Base-by-base conservation (phyloP, 2,329 filamentous ascomycete genomes). In the Penicillium sp. region DNA sequence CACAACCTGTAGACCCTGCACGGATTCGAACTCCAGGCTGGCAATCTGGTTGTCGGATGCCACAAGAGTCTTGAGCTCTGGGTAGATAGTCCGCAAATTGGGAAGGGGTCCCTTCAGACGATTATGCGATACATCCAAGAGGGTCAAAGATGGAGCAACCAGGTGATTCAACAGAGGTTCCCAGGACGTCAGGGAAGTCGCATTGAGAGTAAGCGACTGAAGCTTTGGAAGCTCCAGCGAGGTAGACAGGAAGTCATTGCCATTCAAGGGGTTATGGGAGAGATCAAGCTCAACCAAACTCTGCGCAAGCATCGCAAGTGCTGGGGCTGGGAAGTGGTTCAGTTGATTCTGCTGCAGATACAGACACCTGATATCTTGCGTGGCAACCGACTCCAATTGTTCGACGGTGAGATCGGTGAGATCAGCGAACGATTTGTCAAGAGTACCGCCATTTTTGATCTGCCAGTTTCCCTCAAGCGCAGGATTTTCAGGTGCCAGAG, bases 71-170 rank as follows among this genome's bases (percentile, higher is more conserved):
- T 81, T 82, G 40, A 97, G 79, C 6, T 78, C 80, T 0, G 91
- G 90, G 69, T 91, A 97, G 1, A 76, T 77, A 6, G 82, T 75
- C 49, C 86, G 86, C 6, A 96, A 76, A 22, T 70, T 61, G 0
- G 92, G 90, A 0, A 97, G 78, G 0, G 82, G 47, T 5, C 83
- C 81, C 1, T 85, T 83, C 29, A 97, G 76, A n/a, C 89, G 86
- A 70, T 97, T 97, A 60, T 88, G 83, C 22, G 89, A 91, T 7
- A 95, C 80, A 67, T 97, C 90, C 1, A 97, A 79, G 62, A 88
- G 89, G 50, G 88, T 84, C 6, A 97, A 81, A 6, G 76, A 79
- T 0, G 92, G 91, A 0, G 92, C 91, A n/a, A 82, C 80, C 5
- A 97, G 81, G 60, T 85, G 78, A 5, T 79, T 74, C 3, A 85